Evolutionary conservation across 805 yeast species (phyloP).

Genomic region (Candida silvatica): DNA sequence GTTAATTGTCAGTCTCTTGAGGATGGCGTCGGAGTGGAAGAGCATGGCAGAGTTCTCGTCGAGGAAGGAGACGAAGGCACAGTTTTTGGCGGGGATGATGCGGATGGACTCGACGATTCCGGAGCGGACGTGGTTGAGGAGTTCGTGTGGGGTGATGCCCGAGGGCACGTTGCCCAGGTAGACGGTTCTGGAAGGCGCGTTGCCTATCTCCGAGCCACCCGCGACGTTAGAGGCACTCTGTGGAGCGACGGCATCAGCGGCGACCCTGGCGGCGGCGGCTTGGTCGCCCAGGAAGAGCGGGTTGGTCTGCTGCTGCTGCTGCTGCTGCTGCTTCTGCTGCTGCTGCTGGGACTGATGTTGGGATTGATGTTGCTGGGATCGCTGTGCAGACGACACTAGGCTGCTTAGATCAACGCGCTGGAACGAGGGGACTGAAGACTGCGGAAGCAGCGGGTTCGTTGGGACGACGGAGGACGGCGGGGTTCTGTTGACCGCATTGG

Average conservation of each 20-base stretch:
- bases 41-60: slow-evolving; percentile 83
- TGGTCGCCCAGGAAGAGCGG: too few species aligned
- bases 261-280: neutral
- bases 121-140: slow-evolving; percentile 83
- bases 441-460: too few species aligned
- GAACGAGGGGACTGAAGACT: too few species aligned
- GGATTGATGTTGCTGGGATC: too few species aligned
- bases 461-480: too few species aligned
- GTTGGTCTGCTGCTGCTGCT: too few species aligned
- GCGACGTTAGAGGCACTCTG: too few species aligned
- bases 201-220: slow-evolving; percentile 6
- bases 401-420: too few species aligned
- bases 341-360: too few species aligned
- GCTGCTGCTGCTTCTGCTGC: too few species aligned
- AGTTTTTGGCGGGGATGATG: slow-evolving; percentile 74
- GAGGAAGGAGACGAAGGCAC: slow-evolving; percentile 85
- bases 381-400: neutral
- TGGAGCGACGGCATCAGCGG: neutral
- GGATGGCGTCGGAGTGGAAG: slow-evolving; percentile 88
- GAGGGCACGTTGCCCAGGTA: slow-evolving; percentile 83
- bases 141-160: slow-evolving; percentile 71
- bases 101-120: slow-evolving; percentile 79
- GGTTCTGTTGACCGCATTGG: too few species aligned
- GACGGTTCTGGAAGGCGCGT: slow-evolving; percentile 62
- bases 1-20: slow-evolving; percentile 71